Evolutionary conservation across 2,329 filamentous ascomycete species (phyloP).

Genomic region (Microdochium trichocladiopsis): DNA sequence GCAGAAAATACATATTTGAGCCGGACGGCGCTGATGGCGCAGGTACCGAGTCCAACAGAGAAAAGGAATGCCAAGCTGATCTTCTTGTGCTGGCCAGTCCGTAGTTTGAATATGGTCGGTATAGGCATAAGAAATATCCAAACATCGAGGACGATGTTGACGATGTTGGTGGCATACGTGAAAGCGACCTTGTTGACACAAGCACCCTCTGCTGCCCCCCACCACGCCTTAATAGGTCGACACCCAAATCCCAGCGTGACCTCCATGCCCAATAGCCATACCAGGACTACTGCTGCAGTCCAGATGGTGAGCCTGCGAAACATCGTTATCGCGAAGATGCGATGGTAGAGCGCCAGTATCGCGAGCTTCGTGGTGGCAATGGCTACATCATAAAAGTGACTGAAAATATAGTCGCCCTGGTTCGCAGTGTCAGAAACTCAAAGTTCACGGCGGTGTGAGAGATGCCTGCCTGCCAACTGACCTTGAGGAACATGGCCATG

Average conservation of each 20-base stretch:
- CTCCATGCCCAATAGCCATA: constrained; percentile 17
- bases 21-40: constrained; percentile 19
- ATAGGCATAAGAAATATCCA: constrained; percentile 22
- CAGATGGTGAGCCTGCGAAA: constrained; percentile 15
- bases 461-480: background rate
- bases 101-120: constrained; percentile 17
- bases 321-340: constrained; percentile 20
- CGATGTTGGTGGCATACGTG: constrained; percentile 21
- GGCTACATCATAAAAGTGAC: constrained; percentile 17
- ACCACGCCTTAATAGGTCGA: background rate
- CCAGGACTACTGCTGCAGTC: constrained; percentile 19
- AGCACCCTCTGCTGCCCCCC: constrained; percentile 11
- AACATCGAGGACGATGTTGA: constrained; percentile 24
- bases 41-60: constrained; percentile 23
- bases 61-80: constrained; percentile 25
- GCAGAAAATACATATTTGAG: constrained; percentile 15
- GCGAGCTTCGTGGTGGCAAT: constrained; percentile 26
- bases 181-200: constrained; percentile 23
- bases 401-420: background rate
- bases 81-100: constrained; percentile 21
- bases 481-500: background rate
- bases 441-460: no score
- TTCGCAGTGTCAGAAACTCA: background rate
- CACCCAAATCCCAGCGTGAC: constrained; percentile 14
- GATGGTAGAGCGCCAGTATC: constrained; percentile 28